Evolutionary conservation across 2,329 filamentous ascomycete genomes (phyloP), one percentile per base, ranked within the genome.

Genomic region (Tricladium varicosporioides): DNA sequence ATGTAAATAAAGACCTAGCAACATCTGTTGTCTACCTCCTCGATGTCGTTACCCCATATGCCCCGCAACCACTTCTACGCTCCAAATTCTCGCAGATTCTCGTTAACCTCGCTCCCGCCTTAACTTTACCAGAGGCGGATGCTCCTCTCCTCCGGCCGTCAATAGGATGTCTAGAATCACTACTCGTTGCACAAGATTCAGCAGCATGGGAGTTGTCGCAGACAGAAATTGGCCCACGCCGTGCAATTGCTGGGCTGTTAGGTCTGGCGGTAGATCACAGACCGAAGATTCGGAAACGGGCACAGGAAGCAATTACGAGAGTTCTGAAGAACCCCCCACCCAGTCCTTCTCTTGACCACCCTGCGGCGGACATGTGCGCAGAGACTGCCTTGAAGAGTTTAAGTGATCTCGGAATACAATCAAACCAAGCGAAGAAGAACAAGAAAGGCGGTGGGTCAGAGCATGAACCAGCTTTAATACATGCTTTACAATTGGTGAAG

Each of bases 31-130:
- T 99, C 66, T 99, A 99, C 74, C 86, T 99, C 14, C 91, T 99
- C 77, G 93, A 99, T 74, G 80, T 96, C 64, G 84, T 97, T 66
- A 94, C 92, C 14, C 89, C 89, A 58, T 89, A 87, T 75, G 86
- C 92, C 60, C 91, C 94, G 54, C 83, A 90, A 60, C 85, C 92
- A 59, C 86, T 99, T 58, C 87, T 99, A 56, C 90, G 92, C 69
- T 89, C 91, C 64, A 97, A 97, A 74, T 99, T 99, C 77, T 88
- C 90, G 27, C 90, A 95, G 73, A 97, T 99, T 68, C 85, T 99
- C 59, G 85, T 87, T 32, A 86, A 89, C 60, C 83, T 99, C 64
- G 92, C 91, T 16, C 92, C 93, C 1, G 88, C 92, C 11, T 80
- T 99, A 48, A 86, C 89, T 53, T 80, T 90, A 63, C 79, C 85